Evolutionary conservation across 768 basidiomycete genomes (phyloP).

Genomic region (Boletus eberwhitei): DNA sequence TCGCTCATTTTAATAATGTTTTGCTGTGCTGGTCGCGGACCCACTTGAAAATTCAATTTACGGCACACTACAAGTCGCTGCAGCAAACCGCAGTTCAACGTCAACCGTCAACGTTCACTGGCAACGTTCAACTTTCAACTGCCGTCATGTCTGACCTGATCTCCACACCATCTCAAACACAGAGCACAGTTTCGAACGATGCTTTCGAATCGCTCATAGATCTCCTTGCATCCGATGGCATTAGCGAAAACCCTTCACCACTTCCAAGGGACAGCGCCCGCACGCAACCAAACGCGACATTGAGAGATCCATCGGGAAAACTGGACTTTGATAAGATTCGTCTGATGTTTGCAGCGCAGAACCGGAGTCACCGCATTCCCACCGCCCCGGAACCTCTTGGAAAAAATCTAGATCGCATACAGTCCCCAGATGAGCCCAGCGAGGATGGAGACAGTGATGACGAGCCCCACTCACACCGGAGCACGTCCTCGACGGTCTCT

Average conservation of each 20-base stretch:
- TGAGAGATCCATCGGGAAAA: slow-evolving; percentile 30
- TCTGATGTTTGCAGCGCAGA: slow-evolving; percentile 23
- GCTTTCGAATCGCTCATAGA: slow-evolving; percentile 30
- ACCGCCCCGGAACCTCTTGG: background rate
- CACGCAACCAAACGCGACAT: background rate
- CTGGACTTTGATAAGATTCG: slow-evolving; percentile 33
- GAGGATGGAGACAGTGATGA: slow-evolving; percentile 21
- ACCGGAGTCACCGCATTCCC: background rate
- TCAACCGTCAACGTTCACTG: no score
- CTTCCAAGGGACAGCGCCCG: background rate
- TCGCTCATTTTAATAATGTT: background rate
- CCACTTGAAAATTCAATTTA: background rate
- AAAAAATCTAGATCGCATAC: background rate
- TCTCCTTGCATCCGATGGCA: slow-evolving; percentile 29
- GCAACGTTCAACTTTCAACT: background rate
- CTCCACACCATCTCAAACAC: slow-evolving; percentile 22
- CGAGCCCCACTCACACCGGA: slow-evolving; percentile 6
- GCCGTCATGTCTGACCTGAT: slow-evolving; percentile 22
- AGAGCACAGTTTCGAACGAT: slow-evolving; percentile 15
- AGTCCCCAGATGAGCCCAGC: background rate
- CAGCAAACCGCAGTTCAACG: background rate
- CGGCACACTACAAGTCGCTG: background rate
- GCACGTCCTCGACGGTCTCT: slow-evolving; percentile 3
- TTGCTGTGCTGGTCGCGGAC: background rate
- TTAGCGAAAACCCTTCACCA: slow-evolving; percentile 8